Conservation (phyloP, 177 flowering plant genomes). For the Tripterygium wilfordii region DNA sequence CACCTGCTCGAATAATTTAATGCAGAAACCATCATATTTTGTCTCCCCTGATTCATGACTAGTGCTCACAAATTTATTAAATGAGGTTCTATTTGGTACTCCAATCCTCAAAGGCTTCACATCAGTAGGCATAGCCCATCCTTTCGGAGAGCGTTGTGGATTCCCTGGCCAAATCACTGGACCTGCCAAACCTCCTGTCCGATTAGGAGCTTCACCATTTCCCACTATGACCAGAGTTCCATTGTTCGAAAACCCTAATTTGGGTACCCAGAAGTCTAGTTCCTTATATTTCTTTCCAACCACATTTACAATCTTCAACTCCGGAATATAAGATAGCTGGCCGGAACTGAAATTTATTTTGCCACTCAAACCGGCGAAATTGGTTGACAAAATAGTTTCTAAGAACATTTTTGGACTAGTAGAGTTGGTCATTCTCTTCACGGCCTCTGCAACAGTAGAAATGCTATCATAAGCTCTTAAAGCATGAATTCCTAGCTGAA, state of each 20-base stretch:
- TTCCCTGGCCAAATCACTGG: conserved; percentile 37
- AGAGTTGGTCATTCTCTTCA: conserved; percentile 3
- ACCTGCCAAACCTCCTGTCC: conserved; percentile 2
- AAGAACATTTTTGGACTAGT: conserved; percentile 16
- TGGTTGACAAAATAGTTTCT: conserved; percentile 19
- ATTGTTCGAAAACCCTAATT: conserved; percentile 26
- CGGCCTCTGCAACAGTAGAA: conserved; percentile 14
- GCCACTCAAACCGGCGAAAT: conserved; percentile 49
- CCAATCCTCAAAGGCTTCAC: conserved; percentile 29
- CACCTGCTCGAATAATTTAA: conserved; percentile 24
- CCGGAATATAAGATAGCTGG: background rate
- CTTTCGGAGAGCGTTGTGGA: conserved; percentile 17
- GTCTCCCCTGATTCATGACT: background rate
- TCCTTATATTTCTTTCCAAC: conserved; percentile 35
- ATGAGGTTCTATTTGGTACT: conserved; percentile 30
- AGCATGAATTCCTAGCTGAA: conserved; percentile 34
- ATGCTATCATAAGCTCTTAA: conserved; percentile 42
- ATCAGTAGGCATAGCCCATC: conserved; percentile 32
- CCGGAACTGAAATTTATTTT: conserved; percentile 28
- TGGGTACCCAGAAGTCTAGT: conserved; percentile 32
- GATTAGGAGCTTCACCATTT: background rate
- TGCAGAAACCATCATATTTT: conserved; percentile 35
- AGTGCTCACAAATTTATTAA: conserved; percentile 31
- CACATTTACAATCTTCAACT: conserved; percentile 34
- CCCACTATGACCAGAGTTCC: background rate